Conservation (phyloP, 495 filamentous ascomycete species). For the Lophiostoma macrostomum region DNA sequence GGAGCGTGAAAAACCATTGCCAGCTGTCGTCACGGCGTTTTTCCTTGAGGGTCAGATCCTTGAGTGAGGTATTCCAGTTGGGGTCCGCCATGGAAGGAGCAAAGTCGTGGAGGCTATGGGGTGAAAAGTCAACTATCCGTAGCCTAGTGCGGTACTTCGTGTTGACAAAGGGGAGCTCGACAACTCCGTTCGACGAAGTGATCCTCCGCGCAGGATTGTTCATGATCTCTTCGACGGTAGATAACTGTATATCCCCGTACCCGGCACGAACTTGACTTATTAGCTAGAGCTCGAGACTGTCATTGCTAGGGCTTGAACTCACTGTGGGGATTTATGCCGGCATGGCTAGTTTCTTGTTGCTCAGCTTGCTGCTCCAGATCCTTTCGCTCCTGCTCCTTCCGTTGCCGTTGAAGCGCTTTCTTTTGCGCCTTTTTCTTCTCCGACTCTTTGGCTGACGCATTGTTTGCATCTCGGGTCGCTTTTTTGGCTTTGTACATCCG, state of each 20-base stretch:
- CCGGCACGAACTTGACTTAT: slow-evolving; percentile 30
- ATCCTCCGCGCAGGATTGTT: slow-evolving; percentile 43
- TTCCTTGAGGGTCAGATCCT: background rate
- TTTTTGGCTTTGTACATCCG: no score
- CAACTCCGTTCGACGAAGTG: slow-evolving; percentile 41
- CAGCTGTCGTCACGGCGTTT: slow-evolving; percentile 16
- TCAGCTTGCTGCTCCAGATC: slow-evolving; percentile 25
- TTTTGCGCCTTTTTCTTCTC: slow-evolving; percentile 44
- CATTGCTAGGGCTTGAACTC: slow-evolving; percentile 20
- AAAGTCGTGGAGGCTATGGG: slow-evolving; percentile 70
- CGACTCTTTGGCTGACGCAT: slow-evolving; percentile 5
- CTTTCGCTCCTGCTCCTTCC: slow-evolving; percentile 43
- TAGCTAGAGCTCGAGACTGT: background rate
- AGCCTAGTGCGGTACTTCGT: slow-evolving; percentile 64
- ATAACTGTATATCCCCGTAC: slow-evolving; percentile 43
- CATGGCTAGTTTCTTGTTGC: slow-evolving; percentile 20
- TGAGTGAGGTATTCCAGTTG: slow-evolving; percentile 8
- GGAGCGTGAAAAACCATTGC: slow-evolving; percentile 40
- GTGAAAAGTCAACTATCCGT: slow-evolving; percentile 80
- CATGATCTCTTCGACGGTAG: slow-evolving; percentile 51
- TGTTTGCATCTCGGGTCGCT: slow-evolving; percentile 37
- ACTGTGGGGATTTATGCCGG: slow-evolving; percentile 36
- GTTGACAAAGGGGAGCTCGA: slow-evolving; percentile 66
- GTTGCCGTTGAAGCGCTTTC: slow-evolving; percentile 40
- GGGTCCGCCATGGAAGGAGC: slow-evolving; percentile 40